Percentiles rank a stretch among this genome's conserved stretches.
phyloP scores from a whole-genome alignment of 768 basidiomycete species.

The Candolleomyces efflorescens region DNA sequence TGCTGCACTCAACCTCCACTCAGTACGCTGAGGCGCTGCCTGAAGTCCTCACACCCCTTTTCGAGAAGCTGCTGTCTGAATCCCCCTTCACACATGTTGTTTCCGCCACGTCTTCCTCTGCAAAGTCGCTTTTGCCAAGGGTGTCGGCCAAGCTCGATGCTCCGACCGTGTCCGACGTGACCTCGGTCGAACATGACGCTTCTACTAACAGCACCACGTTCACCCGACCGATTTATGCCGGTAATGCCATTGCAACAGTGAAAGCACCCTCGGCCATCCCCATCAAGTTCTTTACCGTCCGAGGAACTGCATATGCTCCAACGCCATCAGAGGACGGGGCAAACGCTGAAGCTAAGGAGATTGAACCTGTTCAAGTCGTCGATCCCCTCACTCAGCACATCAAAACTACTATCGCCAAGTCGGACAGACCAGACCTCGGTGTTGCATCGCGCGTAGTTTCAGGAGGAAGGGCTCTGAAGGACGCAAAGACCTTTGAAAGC shows the following conservation, averaged over 20 bases:
- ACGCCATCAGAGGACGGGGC: conserved; percentile 45
- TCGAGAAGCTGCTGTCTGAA: conserved; percentile 69
- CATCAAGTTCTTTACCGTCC: conserved; percentile 93
- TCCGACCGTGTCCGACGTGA: conserved; percentile 89
- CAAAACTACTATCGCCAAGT: conserved; percentile 76
- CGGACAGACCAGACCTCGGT: conserved; percentile 89
- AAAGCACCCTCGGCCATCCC: conserved; percentile 71
- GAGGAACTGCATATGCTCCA: conserved; percentile 85
- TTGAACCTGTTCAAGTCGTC: conserved; percentile 61
- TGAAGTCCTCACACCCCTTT: conserved; percentile 77
- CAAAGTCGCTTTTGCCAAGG: conserved; percentile 91
- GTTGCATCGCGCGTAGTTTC: conserved; percentile 87
- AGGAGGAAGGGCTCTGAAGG: conserved; percentile 93
- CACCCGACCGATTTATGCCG: conserved; percentile 94
- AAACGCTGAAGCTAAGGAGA: conserved; percentile 54
- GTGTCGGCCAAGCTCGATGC: conserved; percentile 87
- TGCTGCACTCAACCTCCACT: conserved; percentile 68
- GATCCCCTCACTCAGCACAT: conserved; percentile 61
- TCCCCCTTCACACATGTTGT: conserved; percentile 85
- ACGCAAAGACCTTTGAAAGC: conserved; percentile 85
- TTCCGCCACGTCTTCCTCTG: conserved; percentile 86
- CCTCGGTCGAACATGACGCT: conserved; percentile 69
- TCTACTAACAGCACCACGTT: conserved; percentile 77
- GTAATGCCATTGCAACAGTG: conserved; percentile 94
- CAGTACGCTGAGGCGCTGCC: conserved; percentile 68